Conservation (phyloP, 169 alveolate genomes). For the Plasmodium falciparum region DNA sequence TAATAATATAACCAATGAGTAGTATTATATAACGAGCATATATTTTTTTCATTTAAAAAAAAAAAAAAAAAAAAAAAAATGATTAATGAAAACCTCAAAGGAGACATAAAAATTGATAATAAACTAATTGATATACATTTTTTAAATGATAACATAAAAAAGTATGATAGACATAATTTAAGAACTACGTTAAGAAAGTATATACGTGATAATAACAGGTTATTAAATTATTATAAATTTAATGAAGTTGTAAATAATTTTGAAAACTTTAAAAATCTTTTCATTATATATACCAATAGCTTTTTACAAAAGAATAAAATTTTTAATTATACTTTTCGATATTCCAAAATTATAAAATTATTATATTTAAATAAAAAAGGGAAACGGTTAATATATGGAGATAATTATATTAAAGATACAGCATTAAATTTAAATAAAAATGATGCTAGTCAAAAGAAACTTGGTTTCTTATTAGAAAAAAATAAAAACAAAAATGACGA, state of each 20-base stretch:
- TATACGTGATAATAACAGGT: constrained; percentile 61
- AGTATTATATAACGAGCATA: no score
- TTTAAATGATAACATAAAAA: constrained; percentile 37
- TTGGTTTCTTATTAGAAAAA: constrained; percentile 27
- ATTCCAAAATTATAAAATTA: constrained; percentile 45
- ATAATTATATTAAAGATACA: constrained; percentile 37
- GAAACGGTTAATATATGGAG: constrained; percentile 68
- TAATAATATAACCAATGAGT: no score
- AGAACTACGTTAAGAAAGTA: constrained; percentile 60
- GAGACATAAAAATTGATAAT: constrained; percentile 38
- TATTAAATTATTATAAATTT: constrained; percentile 50
- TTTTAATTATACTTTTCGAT: constrained; percentile 54
- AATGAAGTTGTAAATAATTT: constrained; percentile 66
- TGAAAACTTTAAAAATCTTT: constrained; percentile 60
- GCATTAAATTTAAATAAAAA: constrained; percentile 29
- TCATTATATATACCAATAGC: constrained; percentile 48
- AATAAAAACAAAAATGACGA: not conserved
- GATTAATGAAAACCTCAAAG: not conserved
- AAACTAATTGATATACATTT: constrained; percentile 18
- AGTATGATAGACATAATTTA: constrained; percentile 65
- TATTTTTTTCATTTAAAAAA: not conserved
- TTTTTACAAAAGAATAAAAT: constrained; percentile 42
- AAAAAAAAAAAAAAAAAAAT: not conserved
- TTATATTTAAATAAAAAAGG: constrained; percentile 57
- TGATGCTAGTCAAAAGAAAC: constrained; percentile 23